Evolutionary conservation across 139 green algal genomes (phyloP), one percentile per base, ranked within the genome.

Genomic region (Chlamydomonas incerta): DNA sequence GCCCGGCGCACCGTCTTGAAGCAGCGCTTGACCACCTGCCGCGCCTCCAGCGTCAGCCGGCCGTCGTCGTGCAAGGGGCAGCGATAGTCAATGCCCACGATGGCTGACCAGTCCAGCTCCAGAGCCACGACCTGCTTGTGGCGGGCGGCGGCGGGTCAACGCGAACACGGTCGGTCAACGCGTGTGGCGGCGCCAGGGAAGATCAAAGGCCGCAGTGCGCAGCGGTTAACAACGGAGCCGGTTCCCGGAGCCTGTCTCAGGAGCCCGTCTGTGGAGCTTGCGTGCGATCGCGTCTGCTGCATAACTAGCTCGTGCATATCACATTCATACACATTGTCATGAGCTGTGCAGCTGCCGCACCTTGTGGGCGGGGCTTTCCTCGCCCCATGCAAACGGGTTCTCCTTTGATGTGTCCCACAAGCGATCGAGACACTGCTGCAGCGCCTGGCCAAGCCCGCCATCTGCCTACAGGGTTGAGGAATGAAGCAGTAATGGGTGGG

Each of bases 1-100:
- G 9, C 77, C 26, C 41, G 41, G 8, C 41, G 41, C 69, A 96
- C 90, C 81, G 87, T 90, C 23, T 71, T 52, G 47, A 96, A 96
- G 50, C 90, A 87, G 26, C 94, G 88, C 79, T 96, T 96, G 33
- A 85, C 81, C 26, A 94, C 69, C 33, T 70, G 28, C 29, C 60
- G 31, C 8, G 87, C 81, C 73, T 96, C 94, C 50, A 96, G 82
- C 34, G 95, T 92, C 24, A 96, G 66, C n/a, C 91, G 80, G 20
- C 88, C 94, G 74, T 94, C 88, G 34, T 90, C 66, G 33, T 89
- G 88, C 23, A 96, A 87, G 26, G 89, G 92, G 72, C 90, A 92
- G 21, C 67, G 35, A 81, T 94, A 96, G 68, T 96, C 86, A 0
- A 89, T 91, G 52, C 86, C 89, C 24, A 86, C 74, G 9, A 91